Evolutionary conservation across 768 basidiomycete genomes (phyloP).

Genomic region (Boletellus ananas): DNA sequence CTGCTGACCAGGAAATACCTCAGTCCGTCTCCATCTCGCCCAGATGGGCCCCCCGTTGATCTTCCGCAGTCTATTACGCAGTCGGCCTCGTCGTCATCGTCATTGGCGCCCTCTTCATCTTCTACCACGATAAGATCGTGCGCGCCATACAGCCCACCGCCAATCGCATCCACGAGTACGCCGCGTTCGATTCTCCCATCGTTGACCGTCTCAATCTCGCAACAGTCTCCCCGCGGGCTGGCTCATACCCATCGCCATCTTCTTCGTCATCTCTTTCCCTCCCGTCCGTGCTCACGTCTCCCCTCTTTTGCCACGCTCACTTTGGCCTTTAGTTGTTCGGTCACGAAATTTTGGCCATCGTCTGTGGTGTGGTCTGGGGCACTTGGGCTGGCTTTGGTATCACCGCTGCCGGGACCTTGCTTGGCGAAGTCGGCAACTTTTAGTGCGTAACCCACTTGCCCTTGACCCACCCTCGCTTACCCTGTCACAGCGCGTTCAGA

Average conservation of each 20-base stretch:
- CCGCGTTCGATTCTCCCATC: not conserved
- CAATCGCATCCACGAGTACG: conserved; percentile 42
- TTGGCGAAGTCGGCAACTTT: conserved; percentile 87
- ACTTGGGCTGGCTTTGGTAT: conserved; percentile 85
- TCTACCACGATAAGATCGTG: conserved; percentile 63
- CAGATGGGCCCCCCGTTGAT: not conserved
- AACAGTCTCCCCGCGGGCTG: conserved; percentile 56
- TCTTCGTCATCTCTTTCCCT: conserved; percentile 85
- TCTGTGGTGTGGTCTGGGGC: conserved; percentile 91
- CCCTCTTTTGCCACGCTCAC: conserved; percentile 2
- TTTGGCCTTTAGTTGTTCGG: conserved; percentile 63
- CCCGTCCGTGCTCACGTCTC: conserved; percentile 44
- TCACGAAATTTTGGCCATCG: conserved; percentile 85
- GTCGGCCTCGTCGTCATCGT: conserved; percentile 43
- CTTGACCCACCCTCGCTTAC: conserved; percentile 9
- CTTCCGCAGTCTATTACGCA: conserved; percentile 45
- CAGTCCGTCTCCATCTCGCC: conserved; percentile 39
- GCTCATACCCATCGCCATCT: conserved; percentile 74
- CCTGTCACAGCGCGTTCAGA: conserved; percentile 64
- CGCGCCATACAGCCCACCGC: conserved; percentile 43
- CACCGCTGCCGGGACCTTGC: conserved; percentile 74
- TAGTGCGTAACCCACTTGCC: conserved; percentile 50
- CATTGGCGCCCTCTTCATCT: conserved; percentile 48
- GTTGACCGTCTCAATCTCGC: not conserved
- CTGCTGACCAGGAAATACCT: conserved; percentile 55